Conservation (phyloP, 2,329 filamentous ascomycete genomes). For the Paecilomyces variotii region DNA sequence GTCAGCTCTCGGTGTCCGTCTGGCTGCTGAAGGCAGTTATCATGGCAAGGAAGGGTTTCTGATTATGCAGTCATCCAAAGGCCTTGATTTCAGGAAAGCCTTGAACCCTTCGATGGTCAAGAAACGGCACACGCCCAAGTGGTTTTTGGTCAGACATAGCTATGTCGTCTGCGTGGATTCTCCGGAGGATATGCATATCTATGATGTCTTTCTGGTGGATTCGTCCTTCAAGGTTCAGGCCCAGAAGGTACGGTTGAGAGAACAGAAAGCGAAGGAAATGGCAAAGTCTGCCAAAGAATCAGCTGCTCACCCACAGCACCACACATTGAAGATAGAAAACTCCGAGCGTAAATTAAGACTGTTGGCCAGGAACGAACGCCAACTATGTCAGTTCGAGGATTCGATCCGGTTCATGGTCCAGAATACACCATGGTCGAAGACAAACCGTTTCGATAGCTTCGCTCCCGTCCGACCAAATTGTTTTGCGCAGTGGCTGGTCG, state of each 20-base stretch:
- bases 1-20: conserved; percentile 83
- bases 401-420: conserved; percentile 81
- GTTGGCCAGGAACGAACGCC: conserved; percentile 80
- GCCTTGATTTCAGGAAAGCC: conserved; percentile 74
- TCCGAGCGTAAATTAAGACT: conserved; percentile 88
- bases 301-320: conserved; percentile 60
- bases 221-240: conserved; percentile 74
- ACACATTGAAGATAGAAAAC: conserved; percentile 80
- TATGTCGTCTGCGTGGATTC: conserved; percentile 98
- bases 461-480: conserved; percentile 80
- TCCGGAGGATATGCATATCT: conserved; percentile 96
- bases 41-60: conserved; percentile 96
- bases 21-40: conserved; percentile 92
- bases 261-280: conserved; percentile 49
- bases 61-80: conserved; percentile 84
- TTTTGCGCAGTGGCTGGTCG: conserved; percentile 92
- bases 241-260: conserved; percentile 51
- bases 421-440: conserved; percentile 72
- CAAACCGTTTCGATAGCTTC: conserved; percentile 86
- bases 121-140: conserved; percentile 79
- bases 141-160: conserved; percentile 96
- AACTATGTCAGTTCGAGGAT: conserved; percentile 85
- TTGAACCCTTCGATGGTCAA: conserved; percentile 72
- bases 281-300: conserved; percentile 58
- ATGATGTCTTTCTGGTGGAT: conserved; percentile 97